Evolutionary conservation across 2,329 filamentous ascomycete genomes (phyloP).

Genomic region (Paramyrothecium roridum): DNA sequence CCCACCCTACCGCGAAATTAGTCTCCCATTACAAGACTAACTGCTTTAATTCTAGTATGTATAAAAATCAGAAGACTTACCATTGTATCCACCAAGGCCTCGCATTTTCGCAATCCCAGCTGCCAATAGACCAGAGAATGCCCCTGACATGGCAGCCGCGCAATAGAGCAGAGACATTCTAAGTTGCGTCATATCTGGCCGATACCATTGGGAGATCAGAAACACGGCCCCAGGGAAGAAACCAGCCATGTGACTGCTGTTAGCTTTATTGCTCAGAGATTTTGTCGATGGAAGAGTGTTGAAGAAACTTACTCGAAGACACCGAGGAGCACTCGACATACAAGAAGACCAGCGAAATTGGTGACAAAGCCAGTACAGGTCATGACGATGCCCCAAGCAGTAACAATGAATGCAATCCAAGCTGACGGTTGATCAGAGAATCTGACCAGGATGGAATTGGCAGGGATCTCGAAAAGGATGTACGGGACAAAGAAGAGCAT

Average conservation of each 20-base stretch:
- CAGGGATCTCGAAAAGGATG: slow-evolving; percentile 30
- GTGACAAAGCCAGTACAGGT: slow-evolving; percentile 41
- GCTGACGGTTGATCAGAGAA: slow-evolving; percentile 26
- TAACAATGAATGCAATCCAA: slow-evolving; percentile 28
- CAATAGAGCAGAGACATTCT: slow-evolving; percentile 31
- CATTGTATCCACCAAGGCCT: slow-evolving; percentile 33
- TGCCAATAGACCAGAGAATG: slow-evolving; percentile 42
- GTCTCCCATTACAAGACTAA: too few relatives aligned
- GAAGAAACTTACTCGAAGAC: slow-evolving; percentile 28
- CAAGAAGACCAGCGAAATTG: slow-evolving; percentile 42
- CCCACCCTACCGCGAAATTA: too few relatives aligned
- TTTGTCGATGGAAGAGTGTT: too few relatives aligned
- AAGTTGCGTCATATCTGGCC: slow-evolving; percentile 21
- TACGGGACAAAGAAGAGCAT: slow-evolving; percentile 57
- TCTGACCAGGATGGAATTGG: slow-evolving; percentile 30
- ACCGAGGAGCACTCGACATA: too few relatives aligned
- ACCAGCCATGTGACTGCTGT: slow-evolving; percentile 29
- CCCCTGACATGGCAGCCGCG: slow-evolving; percentile 32
- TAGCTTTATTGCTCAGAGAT: not conserved
- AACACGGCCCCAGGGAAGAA: slow-evolving; percentile 27
- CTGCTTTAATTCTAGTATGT: too few relatives aligned
- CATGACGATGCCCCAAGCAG: slow-evolving; percentile 41
- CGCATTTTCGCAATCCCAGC: slow-evolving; percentile 40
- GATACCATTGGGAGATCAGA: slow-evolving; percentile 25
- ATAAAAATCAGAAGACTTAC: too few relatives aligned